These are phyloP conservation scores for Pseudogymnoascus sp. DNA, from an alignment of 2,329 filamentous ascomycete genomes.

Conservation along the genomic window DNA sequence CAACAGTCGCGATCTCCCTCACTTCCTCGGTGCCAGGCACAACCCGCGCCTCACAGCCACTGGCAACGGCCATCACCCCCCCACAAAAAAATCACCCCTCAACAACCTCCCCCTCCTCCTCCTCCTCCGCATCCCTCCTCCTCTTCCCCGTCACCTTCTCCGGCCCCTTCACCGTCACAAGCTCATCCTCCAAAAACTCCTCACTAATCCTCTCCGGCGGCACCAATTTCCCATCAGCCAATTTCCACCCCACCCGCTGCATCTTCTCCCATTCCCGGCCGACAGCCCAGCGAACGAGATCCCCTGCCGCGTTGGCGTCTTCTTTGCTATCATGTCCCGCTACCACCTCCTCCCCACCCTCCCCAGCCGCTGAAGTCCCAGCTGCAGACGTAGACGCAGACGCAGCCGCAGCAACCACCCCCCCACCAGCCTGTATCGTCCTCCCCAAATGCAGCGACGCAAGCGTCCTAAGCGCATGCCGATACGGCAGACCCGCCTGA, in stretches of 20 bases:
- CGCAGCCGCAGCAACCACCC: conserved; percentile 27
- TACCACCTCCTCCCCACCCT: conserved; percentile 17
- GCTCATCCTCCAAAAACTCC: background rate
- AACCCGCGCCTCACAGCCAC: background rate
- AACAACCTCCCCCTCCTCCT: background rate
- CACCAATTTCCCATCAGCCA: conserved; percentile 41
- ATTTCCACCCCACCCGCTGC: conserved; percentile 58
- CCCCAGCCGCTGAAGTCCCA: conserved; percentile 10
- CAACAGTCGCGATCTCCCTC: background rate
- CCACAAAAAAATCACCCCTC: too few species aligned
- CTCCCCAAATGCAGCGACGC: conserved; percentile 62
- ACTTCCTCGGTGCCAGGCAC: background rate
- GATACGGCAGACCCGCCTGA: conserved; percentile 64
- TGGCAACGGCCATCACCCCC: too few species aligned
- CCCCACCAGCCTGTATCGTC: conserved; percentile 68
- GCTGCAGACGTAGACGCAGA: conserved; percentile 5
- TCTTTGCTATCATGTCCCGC: conserved; percentile 85
- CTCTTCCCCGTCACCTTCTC: background rate
- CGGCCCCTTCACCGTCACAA: background rate
- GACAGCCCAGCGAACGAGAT: conserved; percentile 69
- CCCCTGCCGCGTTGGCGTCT: conserved; percentile 82
- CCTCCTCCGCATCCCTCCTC: background rate
- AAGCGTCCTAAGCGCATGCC: conserved; percentile 70
- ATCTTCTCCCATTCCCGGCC: conserved; percentile 62
- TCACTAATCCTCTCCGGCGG: conserved; percentile 11